Evolutionary conservation across 257 asterid species (phyloP), one percentile per base, ranked within the genome.

Genomic region (Nicotiana otophora): DNA sequence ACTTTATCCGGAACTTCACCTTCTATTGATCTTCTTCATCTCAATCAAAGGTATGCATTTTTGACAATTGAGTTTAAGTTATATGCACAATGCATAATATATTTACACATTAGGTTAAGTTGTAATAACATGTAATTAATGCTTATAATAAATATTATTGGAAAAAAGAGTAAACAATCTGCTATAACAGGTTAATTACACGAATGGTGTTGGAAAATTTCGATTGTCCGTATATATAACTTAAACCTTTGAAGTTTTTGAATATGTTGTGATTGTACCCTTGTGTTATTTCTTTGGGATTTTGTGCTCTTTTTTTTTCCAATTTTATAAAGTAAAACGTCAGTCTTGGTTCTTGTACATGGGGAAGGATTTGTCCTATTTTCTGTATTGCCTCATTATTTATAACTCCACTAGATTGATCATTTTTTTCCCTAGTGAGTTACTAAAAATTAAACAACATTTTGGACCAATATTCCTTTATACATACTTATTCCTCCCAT

Each of bases 11-110:
- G 85, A 80, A 75, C 92, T 70, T 86, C 98, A 10, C 5, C 62
- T 81, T 91, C 98, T 61, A 62, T 89, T 82, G 97, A 91, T 91
- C 92, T 89, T 69, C 91, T 84, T 53, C 97, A 89, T 28, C 87
- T 88, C 66, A 87, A 83, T 74, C 92, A 88, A 82, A 93, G 99
- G 99, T 94, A 88, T 64, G 10, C 63, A 30, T 15, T 48, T 48
- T 74, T 48, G 9, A 51, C 28, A 7, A 4, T 15, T 7, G 62
- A 48, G 9, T 75, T 51, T 51, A 75, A 75, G 46, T 51, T 74
- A 74, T 26, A 2, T 74, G 16, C 46, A 75, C 2, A 4, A 26
- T 26, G 16, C 3, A 1, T 28, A 46, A 4, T 28, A 17, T 48
- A 16, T 51, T 48, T 26, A 48, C 16, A 23, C 42, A 26, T 74